Conservation (phyloP, 305 asterid genomes). For the Lippia alba region DNA sequence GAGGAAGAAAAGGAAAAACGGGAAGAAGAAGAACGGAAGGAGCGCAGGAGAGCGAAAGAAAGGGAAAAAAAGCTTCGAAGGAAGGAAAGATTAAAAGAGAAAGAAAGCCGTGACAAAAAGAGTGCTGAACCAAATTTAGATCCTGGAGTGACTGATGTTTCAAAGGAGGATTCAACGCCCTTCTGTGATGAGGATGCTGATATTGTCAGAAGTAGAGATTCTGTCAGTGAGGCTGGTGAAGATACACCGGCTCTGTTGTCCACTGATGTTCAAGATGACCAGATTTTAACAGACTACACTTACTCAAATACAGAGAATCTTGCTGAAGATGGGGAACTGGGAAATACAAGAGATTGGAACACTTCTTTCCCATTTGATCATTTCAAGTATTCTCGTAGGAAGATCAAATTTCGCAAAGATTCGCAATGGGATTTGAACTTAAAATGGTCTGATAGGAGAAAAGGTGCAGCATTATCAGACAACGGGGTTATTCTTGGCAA, state of each 20-base stretch:
- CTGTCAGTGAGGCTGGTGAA: conserved; percentile 60
- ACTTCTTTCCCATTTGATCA: conserved; percentile 49
- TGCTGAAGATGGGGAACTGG: conserved; percentile 57
- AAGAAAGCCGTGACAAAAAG: conserved; percentile 75
- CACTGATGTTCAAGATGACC: conserved; percentile 60
- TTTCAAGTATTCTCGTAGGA: conserved; percentile 63
- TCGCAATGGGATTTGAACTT: conserved; percentile 54
- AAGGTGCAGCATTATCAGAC: conserved; percentile 51
- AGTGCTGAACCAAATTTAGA: conserved; percentile 48
- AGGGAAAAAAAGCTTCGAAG: conserved; percentile 90
- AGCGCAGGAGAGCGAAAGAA: conserved; percentile 87
- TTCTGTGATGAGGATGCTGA: conserved; percentile 51
- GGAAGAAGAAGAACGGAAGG: conserved; percentile 75
- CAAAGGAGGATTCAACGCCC: conserved; percentile 49
- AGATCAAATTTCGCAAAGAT: conserved; percentile 63
- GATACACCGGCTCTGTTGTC: conserved; percentile 52
- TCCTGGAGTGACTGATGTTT: conserved; percentile 45
- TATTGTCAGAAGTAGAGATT: conserved; percentile 49
- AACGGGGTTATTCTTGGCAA: conserved; percentile 48
- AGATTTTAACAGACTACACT: conserved; percentile 53
- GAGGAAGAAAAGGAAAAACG: conserved; percentile 96
- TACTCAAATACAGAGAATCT: conserved; percentile 52
- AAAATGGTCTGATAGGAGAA: conserved; percentile 68
- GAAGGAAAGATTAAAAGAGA: conserved; percentile 89
- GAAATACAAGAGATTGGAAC: conserved; percentile 51